Evolutionary conservation across 2,329 filamentous ascomycete species (phyloP).

Genomic region (Colletotrichum shisoi): DNA sequence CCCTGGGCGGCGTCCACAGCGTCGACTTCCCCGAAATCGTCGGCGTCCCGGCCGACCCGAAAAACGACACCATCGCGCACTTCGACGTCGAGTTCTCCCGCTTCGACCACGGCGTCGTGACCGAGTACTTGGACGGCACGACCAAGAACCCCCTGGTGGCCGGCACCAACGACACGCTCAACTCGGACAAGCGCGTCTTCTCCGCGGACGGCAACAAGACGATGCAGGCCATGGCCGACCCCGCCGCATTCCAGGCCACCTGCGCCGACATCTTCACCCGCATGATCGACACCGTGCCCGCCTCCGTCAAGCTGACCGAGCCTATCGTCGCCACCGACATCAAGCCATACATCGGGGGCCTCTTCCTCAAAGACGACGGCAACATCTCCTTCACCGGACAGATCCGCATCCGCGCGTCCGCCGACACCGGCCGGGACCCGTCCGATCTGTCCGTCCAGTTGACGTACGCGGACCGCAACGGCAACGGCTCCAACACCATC

Average conservation of each 20-base stretch:
- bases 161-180: slow-evolving; percentile 49
- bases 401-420: slow-evolving; percentile 42
- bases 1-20: slow-evolving; percentile 55
- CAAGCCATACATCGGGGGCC: slow-evolving; percentile 46
- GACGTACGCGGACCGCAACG: slow-evolving; percentile 40
- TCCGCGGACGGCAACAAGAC: slow-evolving; percentile 55
- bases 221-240: slow-evolving; percentile 51
- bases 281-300: slow-evolving; percentile 51
- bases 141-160: slow-evolving; percentile 55
- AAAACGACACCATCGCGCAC: slow-evolving; percentile 47
- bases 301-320: slow-evolving; percentile 44
- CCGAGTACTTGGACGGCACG: slow-evolving; percentile 53
- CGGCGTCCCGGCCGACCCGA: slow-evolving; percentile 36
- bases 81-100: slow-evolving; percentile 54
- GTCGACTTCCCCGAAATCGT: slow-evolving; percentile 52
- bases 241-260: slow-evolving; percentile 45
- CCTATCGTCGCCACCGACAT: slow-evolving; percentile 45
- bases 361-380: slow-evolving; percentile 44
- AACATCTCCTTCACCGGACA: slow-evolving; percentile 42
- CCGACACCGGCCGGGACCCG: slow-evolving; percentile 39
- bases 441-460: slow-evolving; percentile 43
- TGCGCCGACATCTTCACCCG: slow-evolving; percentile 46
- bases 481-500: slow-evolving; percentile 27
- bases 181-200: slow-evolving; percentile 56
- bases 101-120: slow-evolving; percentile 56